A percentile compares a stretch with the other conserved stretches of the same genome.
Conservation (phyloP, 192 early-diverging fungal species). For the Paraglomus occultum region DNA sequence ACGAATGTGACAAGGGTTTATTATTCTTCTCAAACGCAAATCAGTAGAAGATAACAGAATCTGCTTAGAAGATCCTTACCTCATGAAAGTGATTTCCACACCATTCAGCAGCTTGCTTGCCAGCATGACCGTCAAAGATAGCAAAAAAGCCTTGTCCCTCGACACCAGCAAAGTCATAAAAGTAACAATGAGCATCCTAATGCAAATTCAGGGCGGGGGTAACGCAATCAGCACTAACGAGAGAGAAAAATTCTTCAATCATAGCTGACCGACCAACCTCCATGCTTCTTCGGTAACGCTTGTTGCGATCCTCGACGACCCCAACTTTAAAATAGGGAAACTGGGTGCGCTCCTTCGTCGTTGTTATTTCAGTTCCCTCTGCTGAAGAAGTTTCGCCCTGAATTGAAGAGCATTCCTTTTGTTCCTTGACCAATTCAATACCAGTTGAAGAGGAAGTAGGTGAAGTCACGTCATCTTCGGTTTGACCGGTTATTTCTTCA, state of each 20-base stretch:
- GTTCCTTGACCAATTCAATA: too few species aligned
- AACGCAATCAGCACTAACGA: too few species aligned
- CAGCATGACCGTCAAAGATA: conserved; percentile 97
- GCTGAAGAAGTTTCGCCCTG: too few species aligned
- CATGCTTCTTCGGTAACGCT: conserved; percentile 90
- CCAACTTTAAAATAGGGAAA: conserved; percentile 52
- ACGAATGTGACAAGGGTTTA: not conserved
- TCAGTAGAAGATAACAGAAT: not conserved
- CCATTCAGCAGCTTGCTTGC: conserved; percentile 92
- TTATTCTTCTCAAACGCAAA: not conserved
- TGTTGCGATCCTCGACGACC: conserved; percentile 84
- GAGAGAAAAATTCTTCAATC: not conserved
- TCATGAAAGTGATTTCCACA: conserved; percentile 86
- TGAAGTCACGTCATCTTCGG: too few species aligned
- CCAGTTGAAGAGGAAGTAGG: too few species aligned
- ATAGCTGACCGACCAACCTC: conserved; percentile 50
- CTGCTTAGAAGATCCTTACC: conserved; percentile 44
- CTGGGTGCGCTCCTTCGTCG: not conserved
- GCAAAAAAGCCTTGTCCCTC: conserved; percentile 88
- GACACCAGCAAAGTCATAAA: conserved; percentile 80
- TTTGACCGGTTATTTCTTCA: too few species aligned
- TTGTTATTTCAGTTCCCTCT: too few species aligned
- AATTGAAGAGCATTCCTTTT: too few species aligned
- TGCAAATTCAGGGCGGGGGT: too few species aligned
- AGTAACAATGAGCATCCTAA: conserved; percentile 84